Conservation (phyloP, 2,329 filamentous ascomycete genomes). For the Penicillium sp. region DNA sequence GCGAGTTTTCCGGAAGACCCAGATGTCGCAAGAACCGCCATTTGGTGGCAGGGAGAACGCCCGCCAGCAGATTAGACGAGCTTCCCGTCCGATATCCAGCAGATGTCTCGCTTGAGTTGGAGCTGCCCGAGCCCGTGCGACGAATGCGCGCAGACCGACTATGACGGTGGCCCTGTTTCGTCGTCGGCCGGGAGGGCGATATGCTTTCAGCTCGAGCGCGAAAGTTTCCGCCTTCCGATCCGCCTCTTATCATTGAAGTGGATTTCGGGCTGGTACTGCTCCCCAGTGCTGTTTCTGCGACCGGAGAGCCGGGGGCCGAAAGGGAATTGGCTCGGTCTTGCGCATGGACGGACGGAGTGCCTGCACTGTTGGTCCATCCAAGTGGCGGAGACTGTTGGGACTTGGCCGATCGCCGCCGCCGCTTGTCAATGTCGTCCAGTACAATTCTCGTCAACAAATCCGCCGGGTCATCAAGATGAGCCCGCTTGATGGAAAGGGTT, state of each 20-base stretch:
- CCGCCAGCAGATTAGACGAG: slow-evolving; percentile 68
- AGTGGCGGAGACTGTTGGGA: slow-evolving; percentile 71
- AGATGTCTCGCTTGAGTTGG: slow-evolving; percentile 65
- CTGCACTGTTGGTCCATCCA: slow-evolving; percentile 53
- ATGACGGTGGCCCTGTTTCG: slow-evolving; percentile 63
- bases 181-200: slow-evolving; percentile 71
- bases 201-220: slow-evolving; percentile 59
- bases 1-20: slow-evolving; percentile 82
- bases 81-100: slow-evolving; percentile 55
- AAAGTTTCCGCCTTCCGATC: slow-evolving; percentile 48
- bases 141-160: slow-evolving; percentile 67
- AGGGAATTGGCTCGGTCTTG: slow-evolving; percentile 59
- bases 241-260: slow-evolving; percentile 48
- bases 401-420: slow-evolving; percentile 81
- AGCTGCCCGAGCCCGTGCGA: slow-evolving; percentile 86
- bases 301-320: slow-evolving; percentile 63
- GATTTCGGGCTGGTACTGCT: slow-evolving; percentile 48
- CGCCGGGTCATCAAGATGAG: slow-evolving; percentile 78
- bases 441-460: slow-evolving; percentile 91
- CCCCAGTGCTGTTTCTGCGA: slow-evolving; percentile 43
- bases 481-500: slow-evolving; percentile 81
- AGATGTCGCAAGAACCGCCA: slow-evolving; percentile 94
- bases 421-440: slow-evolving; percentile 90
- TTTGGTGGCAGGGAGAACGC: slow-evolving; percentile 73
- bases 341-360: slow-evolving; percentile 58